These are phyloP conservation scores for Leishmania major DNA, from an alignment of 208 protist genomes.

Conservation along the genomic window DNA sequence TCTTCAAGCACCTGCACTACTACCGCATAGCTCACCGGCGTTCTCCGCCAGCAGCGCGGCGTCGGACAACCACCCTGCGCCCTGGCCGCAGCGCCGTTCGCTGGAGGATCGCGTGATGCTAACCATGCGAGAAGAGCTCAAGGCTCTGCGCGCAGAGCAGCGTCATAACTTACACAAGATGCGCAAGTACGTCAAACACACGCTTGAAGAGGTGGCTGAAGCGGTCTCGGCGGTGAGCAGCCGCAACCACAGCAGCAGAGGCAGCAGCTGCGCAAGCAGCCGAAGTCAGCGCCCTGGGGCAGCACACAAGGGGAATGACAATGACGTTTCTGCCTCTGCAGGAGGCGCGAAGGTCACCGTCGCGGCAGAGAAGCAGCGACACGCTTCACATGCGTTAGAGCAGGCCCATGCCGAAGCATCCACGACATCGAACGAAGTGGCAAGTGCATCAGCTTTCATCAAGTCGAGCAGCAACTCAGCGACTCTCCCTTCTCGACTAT, in stretches of 20 bases:
- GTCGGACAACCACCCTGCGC: not conserved
- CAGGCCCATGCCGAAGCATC: too few relatives aligned
- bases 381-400: not conserved
- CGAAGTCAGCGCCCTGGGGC: not conserved
- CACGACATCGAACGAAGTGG: not conserved
- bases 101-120: not conserved
- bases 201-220: constrained; percentile 12
- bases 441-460: not conserved
- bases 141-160: constrained; percentile 24
- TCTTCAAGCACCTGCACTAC: not conserved
- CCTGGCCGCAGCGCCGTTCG: not conserved
- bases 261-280: constrained; percentile 3
- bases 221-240: not conserved
- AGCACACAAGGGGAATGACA: not conserved
- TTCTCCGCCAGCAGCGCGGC: not conserved
- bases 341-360: not conserved
- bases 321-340: not conserved
- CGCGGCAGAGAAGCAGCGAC: not conserved
- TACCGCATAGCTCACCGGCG: not conserved
- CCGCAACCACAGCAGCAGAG: constrained; percentile 8
- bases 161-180: constrained; percentile 14
- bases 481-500: not conserved
- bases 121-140: constrained; percentile 20
- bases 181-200: constrained; percentile 15
- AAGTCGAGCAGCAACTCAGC: not conserved